A percentile compares a stretch with the other conserved stretches of the same genome.
phyloP scores from a whole-genome alignment of 192 early-diverging fungal species.

The Hyaloraphidium curvatum region DNA sequence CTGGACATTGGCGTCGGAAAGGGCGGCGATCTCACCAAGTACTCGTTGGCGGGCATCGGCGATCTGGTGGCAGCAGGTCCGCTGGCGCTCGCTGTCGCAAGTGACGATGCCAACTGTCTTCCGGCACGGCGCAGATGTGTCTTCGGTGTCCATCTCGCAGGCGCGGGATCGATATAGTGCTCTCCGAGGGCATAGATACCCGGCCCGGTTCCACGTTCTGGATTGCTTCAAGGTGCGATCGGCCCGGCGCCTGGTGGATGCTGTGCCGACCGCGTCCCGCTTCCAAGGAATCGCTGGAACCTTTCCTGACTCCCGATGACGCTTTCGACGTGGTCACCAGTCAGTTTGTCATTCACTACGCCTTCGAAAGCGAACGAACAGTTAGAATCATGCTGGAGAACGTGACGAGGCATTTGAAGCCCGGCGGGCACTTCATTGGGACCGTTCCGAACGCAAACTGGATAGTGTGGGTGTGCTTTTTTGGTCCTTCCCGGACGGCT shows the following conservation, averaged over 20 bases:
- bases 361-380: conserved; percentile 67
- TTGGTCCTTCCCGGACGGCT: neutral
- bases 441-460: conserved; percentile 85
- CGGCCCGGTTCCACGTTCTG: conserved; percentile 55
- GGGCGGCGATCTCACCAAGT: conserved; percentile 74
- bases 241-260: neutral
- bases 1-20: conserved; percentile 92
- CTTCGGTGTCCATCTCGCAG: conserved; percentile 64
- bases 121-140: conserved; percentile 45
- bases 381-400: conserved; percentile 66
- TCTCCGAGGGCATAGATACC: conserved; percentile 34
- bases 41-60: conserved; percentile 47
- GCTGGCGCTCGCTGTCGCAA: conserved; percentile 3
- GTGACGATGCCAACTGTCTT: neutral
- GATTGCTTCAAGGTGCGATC: conserved; percentile 64
- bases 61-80: conserved; percentile 60
- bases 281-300: conserved; percentile 30
- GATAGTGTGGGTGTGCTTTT: conserved; percentile 42
- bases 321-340: conserved; percentile 72
- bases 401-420: conserved; percentile 40
- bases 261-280: neutral
- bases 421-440: conserved; percentile 71
- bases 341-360: conserved; percentile 96
- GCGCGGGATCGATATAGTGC: conserved; percentile 43
- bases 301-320: conserved; percentile 23